Evolutionary conservation across 768 basidiomycete species (phyloP).

Genomic region (Xanthoconium stramineum): DNA sequence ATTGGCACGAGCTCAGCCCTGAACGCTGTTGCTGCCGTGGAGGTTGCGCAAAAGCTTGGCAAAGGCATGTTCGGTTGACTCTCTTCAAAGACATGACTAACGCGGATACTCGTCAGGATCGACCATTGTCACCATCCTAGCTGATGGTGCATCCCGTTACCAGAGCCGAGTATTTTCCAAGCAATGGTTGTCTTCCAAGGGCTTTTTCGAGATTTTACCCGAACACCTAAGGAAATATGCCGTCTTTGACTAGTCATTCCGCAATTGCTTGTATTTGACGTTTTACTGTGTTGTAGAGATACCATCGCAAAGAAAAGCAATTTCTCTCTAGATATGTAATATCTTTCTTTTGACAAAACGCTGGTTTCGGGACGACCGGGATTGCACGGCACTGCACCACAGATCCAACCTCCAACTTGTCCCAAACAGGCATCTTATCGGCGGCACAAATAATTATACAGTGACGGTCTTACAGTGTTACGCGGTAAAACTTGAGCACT

Average conservation of each 20-base stretch:
- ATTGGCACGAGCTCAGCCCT: conserved; percentile 91
- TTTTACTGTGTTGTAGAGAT: neutral
- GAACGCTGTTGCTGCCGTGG: conserved; percentile 91
- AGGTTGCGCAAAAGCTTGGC: conserved; percentile 82
- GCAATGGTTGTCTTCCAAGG: conserved; percentile 84
- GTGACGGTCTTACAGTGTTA: no score
- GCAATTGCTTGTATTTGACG: neutral
- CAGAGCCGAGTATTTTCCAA: conserved; percentile 95
- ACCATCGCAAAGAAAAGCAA: neutral
- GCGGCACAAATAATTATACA: no score
- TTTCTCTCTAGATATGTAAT: neutral
- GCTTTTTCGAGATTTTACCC: conserved; percentile 75
- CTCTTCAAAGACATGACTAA: neutral
- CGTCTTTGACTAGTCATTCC: conserved; percentile 59
- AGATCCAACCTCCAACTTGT: no score
- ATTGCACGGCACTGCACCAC: no score
- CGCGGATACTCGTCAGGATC: conserved; percentile 48
- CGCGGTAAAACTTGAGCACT: no score
- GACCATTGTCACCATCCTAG: conserved; percentile 83
- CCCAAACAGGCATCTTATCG: no score
- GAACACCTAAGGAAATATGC: conserved; percentile 83
- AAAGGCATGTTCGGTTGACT: conserved; percentile 48
- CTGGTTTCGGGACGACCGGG: neutral
- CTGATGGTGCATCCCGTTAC: conserved; percentile 96
- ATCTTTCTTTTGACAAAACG: neutral